Conservation (phyloP, 2,329 filamentous ascomycete species). For the Ilyonectria robusta region DNA sequence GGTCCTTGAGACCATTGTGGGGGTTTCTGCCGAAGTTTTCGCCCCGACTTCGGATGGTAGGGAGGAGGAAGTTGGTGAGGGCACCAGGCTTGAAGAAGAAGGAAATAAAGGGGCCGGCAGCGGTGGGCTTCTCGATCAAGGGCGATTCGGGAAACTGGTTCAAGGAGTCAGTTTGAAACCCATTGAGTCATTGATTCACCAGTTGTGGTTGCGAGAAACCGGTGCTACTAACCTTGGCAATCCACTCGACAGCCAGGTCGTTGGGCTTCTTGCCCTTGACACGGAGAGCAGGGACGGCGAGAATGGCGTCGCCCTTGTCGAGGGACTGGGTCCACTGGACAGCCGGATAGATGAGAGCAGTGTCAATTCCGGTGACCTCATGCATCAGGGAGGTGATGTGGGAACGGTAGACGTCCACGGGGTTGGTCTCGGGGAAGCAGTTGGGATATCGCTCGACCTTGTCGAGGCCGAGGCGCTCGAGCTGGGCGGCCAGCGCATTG, state of each 20-base stretch:
- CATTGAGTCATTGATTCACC: conserved; percentile 4
- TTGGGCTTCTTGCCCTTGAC: conserved; percentile 79
- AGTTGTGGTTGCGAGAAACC: neutral
- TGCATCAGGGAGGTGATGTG: conserved; percentile 80
- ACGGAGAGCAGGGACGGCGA: conserved; percentile 85
- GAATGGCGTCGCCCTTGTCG: conserved; percentile 86
- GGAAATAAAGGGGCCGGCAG: conserved; percentile 78
- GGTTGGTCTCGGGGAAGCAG: conserved; percentile 79
- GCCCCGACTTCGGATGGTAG: conserved; percentile 76
- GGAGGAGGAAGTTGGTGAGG: conserved; percentile 76
- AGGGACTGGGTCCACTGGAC: conserved; percentile 84
- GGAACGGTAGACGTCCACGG: conserved; percentile 83
- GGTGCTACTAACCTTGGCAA: conserved; percentile 64
- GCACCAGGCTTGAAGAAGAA: conserved; percentile 85
- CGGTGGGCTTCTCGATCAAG: conserved; percentile 78
- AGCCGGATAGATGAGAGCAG: conserved; percentile 79
- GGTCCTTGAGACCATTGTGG: conserved; percentile 72
- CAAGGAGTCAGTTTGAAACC: conserved; percentile 24
- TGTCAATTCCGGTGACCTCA: conserved; percentile 78
- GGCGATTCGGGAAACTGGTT: conserved; percentile 79
- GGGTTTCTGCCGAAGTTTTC: conserved; percentile 67
- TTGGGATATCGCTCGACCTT: conserved; percentile 60
- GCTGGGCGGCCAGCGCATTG: conserved; percentile 46
- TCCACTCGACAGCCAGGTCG: conserved; percentile 74
- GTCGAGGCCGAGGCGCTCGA: conserved; percentile 42